These are phyloP conservation scores for Peronospora tabacina DNA, from an alignment of 352 stramenopile genomes.

Conservation along the genomic window DNA sequence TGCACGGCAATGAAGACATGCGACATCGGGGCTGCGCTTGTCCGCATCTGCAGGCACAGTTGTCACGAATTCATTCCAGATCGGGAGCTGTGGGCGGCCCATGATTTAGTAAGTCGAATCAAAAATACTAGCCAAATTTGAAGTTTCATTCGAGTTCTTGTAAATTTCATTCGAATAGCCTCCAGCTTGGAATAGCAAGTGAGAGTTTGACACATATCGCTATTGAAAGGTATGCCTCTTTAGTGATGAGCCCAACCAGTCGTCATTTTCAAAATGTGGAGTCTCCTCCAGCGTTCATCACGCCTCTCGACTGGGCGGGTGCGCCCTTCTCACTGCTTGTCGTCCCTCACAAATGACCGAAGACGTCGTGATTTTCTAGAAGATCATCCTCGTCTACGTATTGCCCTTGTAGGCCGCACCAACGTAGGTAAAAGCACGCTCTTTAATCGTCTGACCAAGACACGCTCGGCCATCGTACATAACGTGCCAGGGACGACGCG, in stretches of 20 bases:
- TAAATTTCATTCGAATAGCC: no score
- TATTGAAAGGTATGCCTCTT: background rate
- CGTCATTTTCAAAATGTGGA: constrained; percentile 27
- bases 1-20: constrained; percentile 14
- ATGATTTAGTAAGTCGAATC: constrained; percentile 1
- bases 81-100: constrained; percentile 19
- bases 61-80: constrained; percentile 31
- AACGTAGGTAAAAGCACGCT: constrained; percentile 85
- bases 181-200: no score
- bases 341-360: constrained; percentile 1
- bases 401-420: constrained; percentile 74
- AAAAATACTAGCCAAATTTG: no score
- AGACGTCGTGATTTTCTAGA: constrained; percentile 11
- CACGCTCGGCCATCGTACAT: constrained; percentile 70
- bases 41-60: constrained; percentile 15
- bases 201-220: background rate
- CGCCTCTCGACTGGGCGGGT: constrained; percentile 8
- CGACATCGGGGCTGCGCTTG: constrained; percentile 23
- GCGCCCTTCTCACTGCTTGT: constrained; percentile 21
- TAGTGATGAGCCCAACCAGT: background rate
- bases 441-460: constrained; percentile 79
- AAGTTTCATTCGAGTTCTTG: no score
- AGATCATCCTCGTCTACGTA: constrained; percentile 53
- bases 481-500: constrained; percentile 75
- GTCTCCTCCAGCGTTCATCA: constrained; percentile 26